Base-by-base conservation (phyloP, 768 basidiomycete species). In the Boletus edulis region DNA sequence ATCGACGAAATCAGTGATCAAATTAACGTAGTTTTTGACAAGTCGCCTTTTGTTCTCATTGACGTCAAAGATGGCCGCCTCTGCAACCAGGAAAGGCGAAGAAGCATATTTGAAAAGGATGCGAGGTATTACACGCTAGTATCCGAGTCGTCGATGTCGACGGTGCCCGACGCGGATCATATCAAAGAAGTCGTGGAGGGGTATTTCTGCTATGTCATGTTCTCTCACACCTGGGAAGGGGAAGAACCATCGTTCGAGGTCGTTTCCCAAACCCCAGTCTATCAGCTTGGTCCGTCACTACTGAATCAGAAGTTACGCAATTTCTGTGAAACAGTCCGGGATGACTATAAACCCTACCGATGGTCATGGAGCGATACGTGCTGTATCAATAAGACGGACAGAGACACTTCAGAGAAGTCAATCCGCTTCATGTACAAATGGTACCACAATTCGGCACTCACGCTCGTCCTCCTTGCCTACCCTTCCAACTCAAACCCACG, bases 161-260 rank as follows among this genome's bases (percentile, higher is more conserved):
- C 22, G 40, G 22, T 10, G n/a, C 56, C 15, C 15, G 31, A 53
- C 35, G 14, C 17, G 18, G 12, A 18, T 1, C 41, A 12, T n/a
- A 56, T 61, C 40, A 32, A 52, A 17, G n/a, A 24, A 12, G 51
- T 39, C 11, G 51, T 59, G 9, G 27, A 31, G 9, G 3, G 5
- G 4, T 62, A 54, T 31, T 61, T 61, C 41, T 24, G 3, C 17
- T 62, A 58, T n/a, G 48, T 61, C 43, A 62, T 61, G 61, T 54
- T 62, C 32, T 62, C 61, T 18, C 61, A 62, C 6, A 58, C 51
- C 6, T 62, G 61, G 61, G 55, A 52, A n/a, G 54, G 17, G 7
- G 17, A 35, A 0, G 61, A 62, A 41, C 59, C 61, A 8, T 38
- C 56, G 1, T 61, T 52, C 31, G 15, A 57, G 5, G 27, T 27